Conservation (phyloP, 768 basidiomycete genomes). For the Hygrocybe coccinea region DNA sequence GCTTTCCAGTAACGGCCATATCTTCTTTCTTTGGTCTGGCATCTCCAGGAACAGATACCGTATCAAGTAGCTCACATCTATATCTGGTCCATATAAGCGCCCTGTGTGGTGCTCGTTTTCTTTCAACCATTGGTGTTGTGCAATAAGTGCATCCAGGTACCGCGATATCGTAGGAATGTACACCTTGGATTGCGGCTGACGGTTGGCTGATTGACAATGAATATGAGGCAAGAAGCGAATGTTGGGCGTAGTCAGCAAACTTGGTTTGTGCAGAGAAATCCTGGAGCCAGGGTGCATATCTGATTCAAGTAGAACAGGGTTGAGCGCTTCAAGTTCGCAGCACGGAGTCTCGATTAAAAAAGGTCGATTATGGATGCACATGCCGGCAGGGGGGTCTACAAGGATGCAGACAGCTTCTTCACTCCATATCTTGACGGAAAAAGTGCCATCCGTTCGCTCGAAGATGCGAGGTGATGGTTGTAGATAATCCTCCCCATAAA, state of each 20-base stretch:
- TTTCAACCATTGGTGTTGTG: conserved; percentile 11
- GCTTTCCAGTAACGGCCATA: conserved; percentile 12
- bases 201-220: conserved; percentile 12
- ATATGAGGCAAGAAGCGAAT: conserved; percentile 12
- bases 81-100: conserved; percentile 9
- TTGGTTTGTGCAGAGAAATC: conserved; percentile 12
- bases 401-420: conserved; percentile 12
- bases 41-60: conserved; percentile 15
- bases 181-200: conserved; percentile 9
- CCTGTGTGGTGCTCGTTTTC: conserved; percentile 9
- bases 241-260: conserved; percentile 11
- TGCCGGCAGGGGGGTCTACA: background rate
- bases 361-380: background rate
- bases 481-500: conserved; percentile 13
- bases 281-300: conserved; percentile 14
- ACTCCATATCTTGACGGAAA: conserved; percentile 12
- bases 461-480: conserved; percentile 11
- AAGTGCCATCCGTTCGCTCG: conserved; percentile 9
- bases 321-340: conserved; percentile 11
- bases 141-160: conserved; percentile 12
- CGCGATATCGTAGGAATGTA: conserved; percentile 3
- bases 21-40: conserved; percentile 15
- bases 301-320: conserved; percentile 15
- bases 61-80: conserved; percentile 10
- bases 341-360: conserved; percentile 4